These are phyloP conservation scores for Luzula sylvatica DNA, from an alignment of 176 grass and related monocot genomes.

Conservation along the genomic window DNA sequence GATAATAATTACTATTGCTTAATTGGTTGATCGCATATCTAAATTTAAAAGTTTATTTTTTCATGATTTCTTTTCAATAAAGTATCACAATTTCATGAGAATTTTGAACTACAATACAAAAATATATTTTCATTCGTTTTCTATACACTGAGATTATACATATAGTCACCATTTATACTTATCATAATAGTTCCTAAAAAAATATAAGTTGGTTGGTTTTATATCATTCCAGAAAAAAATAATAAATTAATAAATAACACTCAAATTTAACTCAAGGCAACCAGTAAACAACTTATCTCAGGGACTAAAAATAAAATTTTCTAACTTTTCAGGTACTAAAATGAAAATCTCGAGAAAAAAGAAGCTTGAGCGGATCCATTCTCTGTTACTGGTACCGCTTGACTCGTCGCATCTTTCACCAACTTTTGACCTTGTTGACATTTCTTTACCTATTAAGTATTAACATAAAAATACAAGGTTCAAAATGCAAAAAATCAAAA, in stretches of 20 bases:
- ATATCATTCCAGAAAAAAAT: background rate
- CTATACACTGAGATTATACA: background rate
- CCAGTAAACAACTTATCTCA: background rate
- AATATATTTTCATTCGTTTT: background rate
- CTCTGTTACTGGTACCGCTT: slow-evolving; percentile 38
- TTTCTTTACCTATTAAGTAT: slow-evolving; percentile 59
- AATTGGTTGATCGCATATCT: background rate
- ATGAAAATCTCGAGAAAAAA: slow-evolving; percentile 69
- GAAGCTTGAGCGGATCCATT: slow-evolving; percentile 36
- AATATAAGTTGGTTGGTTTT: background rate
- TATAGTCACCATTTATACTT: background rate
- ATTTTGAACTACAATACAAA: background rate
- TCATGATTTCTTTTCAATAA: background rate
- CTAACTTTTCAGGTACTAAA: slow-evolving; percentile 21
- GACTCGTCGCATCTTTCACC: slow-evolving; percentile 40
- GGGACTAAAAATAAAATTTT: slow-evolving; percentile 1
- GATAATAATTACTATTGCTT: background rate
- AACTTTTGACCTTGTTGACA: slow-evolving; percentile 71
- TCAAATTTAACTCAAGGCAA: background rate
- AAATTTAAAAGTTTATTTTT: background rate
- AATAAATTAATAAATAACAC: background rate
- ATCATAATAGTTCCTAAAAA: background rate
- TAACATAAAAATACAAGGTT: slow-evolving; percentile 3
- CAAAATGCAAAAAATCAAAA: background rate
- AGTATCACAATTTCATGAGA: background rate